phyloP scores from a whole-genome alignment of 345 rosid species.

The Bruguiera gymnorhiza region DNA sequence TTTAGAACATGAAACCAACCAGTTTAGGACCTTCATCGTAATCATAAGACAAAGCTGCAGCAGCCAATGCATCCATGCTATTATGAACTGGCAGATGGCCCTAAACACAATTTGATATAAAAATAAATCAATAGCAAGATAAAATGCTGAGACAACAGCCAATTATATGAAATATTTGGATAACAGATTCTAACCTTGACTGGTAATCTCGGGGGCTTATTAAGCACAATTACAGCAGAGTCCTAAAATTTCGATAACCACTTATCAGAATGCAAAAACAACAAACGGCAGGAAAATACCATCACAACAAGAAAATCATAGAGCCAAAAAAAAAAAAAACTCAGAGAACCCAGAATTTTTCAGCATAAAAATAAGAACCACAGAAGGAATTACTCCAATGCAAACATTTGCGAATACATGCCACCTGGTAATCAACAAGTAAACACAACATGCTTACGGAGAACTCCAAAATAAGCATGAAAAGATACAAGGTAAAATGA shows the following conservation, averaged over 20 bases:
- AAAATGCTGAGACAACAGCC: not conserved
- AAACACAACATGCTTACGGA: not conserved
- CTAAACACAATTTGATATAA: slow-evolving; percentile 25
- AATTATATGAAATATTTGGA: not conserved
- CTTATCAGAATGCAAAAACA: not conserved
- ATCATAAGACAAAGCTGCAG: slow-evolving; percentile 85
- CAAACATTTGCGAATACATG: too few relatives aligned
- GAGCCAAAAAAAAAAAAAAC: not conserved
- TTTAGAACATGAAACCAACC: slow-evolving; percentile 38
- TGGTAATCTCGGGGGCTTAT: slow-evolving; percentile 87
- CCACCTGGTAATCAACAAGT: too few relatives aligned
- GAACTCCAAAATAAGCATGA: not conserved
- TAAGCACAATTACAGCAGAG: slow-evolving; percentile 71
- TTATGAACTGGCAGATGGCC: slow-evolving; percentile 84
- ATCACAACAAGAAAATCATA: not conserved
- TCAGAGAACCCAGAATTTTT: not conserved
- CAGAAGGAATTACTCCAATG: too few relatives aligned
- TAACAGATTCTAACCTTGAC: slow-evolving; percentile 55
- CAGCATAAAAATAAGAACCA: too few relatives aligned
- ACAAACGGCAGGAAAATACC: not conserved
- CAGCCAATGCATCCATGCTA: slow-evolving; percentile 95
- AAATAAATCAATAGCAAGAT: slow-evolving; percentile 10
- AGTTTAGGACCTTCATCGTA: slow-evolving; percentile 79
- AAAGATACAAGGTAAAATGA: not conserved
- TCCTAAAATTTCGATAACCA: slow-evolving; percentile 47